Percentiles rank a stretch among this genome's conserved stretches.
Evolutionary conservation across 306 rosid species (phyloP).

Genomic region (Prosopis cineraria): DNA sequence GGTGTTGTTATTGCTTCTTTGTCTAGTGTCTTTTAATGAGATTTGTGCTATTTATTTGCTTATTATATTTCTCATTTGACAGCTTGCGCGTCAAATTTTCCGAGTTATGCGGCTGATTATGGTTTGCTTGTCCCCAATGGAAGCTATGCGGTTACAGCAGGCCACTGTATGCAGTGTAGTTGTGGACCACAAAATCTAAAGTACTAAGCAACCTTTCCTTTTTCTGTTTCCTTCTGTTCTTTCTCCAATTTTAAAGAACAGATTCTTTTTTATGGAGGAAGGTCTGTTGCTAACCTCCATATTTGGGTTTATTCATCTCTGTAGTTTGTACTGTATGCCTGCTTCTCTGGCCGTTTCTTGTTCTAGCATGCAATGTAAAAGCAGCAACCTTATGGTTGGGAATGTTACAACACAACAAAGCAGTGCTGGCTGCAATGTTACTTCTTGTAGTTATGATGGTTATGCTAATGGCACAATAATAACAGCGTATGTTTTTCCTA

Average conservation of each 20-base stretch:
- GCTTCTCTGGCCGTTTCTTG: constrained; percentile 95
- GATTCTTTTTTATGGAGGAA: not conserved
- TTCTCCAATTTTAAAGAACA: not conserved
- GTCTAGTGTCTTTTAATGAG: not conserved
- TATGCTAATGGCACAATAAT: constrained; percentile 75
- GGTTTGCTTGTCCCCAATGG: constrained; percentile 96
- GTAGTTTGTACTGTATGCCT: constrained; percentile 95
- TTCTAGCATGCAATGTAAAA: constrained; percentile 95
- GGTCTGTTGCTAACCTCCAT: constrained; percentile 15
- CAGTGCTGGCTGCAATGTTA: constrained; percentile 89
- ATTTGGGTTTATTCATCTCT: constrained; percentile 29
- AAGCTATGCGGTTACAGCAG: constrained; percentile 88
- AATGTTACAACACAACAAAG: constrained; percentile 74
- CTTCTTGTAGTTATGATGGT: constrained; percentile 84
- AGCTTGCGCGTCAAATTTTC: constrained; percentile 92
- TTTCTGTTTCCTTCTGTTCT: constrained; percentile 15
- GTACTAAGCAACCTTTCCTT: constrained; percentile 46
- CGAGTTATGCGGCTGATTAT: constrained; percentile 64
- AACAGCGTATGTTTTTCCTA: constrained; percentile 58
- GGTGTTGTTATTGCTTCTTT: not conserved
- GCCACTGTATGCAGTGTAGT: constrained; percentile 97
- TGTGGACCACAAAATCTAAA: constrained; percentile 86
- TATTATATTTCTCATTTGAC: constrained; percentile 30
- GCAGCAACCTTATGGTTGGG: constrained; percentile 89
- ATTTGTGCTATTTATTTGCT: constrained; percentile 20